A percentile compares a stretch with the other conserved stretches of the same genome.
These are phyloP conservation scores for Oryza australiensis DNA, from an alignment of 176 grass and related monocot species.

Conservation along the genomic window DNA sequence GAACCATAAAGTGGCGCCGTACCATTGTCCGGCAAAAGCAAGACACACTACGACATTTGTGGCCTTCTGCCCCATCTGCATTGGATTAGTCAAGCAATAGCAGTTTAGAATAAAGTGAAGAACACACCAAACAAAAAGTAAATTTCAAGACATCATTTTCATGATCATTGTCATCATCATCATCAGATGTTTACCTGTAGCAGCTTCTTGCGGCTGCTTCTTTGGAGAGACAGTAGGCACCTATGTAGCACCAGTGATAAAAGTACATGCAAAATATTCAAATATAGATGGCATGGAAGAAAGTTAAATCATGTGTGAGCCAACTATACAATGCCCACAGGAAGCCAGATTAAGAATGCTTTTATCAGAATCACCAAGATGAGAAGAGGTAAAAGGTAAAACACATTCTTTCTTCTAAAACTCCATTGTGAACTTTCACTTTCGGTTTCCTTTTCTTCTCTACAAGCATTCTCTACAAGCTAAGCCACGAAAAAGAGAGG, in stretches of 20 bases:
- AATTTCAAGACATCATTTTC: background rate
- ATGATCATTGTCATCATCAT: background rate
- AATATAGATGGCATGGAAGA: background rate
- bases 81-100: constrained; percentile 12
- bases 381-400: background rate
- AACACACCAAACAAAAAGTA: constrained; percentile 7
- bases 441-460: constrained; percentile 49
- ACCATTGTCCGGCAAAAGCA: constrained; percentile 35
- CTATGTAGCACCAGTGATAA: background rate
- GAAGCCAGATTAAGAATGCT: constrained; percentile 24
- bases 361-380: constrained; percentile 33
- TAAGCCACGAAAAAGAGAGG: constrained; percentile 38
- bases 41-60: background rate
- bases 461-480: constrained; percentile 46
- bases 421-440: constrained; percentile 49
- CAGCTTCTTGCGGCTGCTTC: background rate
- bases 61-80: constrained; percentile 26
- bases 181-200: background rate
- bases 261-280: background rate
- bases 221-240: background rate
- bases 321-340: constrained; percentile 38
- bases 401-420: constrained; percentile 40
- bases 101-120: constrained; percentile 6
- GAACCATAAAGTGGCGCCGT: constrained; percentile 37
- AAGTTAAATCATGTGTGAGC: constrained; percentile 7